Base-by-base conservation (phyloP, 164 flowering plant genomes). In the Vitis cinerea region DNA sequence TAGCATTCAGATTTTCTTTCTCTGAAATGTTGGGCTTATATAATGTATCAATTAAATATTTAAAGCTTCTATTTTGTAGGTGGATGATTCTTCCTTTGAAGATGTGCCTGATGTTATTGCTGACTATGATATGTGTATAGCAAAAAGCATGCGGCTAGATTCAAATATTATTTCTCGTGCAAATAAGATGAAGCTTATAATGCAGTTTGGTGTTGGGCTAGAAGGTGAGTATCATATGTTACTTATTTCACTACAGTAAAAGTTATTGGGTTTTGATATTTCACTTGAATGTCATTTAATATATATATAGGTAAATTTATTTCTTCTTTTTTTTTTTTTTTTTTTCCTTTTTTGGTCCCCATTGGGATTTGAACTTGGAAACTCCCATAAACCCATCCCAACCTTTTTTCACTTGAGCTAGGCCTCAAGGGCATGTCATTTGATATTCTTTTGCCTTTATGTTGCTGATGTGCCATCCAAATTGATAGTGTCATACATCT, bases 181-280 rank as follows among this genome's bases (percentile, higher is more conserved):
- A 50, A 88, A 60, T 17, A 76, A 83, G 59, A 83, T 94, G 93
- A 90, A 92, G 88, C 89, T 94, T 53, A 78, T 94, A 51, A 72
- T 94, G 92, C 97, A 94, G 78, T 92, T 66, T 79, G 98, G 98
- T 74, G 97, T 94, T 76, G 98, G 97, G 19, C 77, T 94, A 47
- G 97, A 94, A 85, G 97, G 98, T 89, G 5, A 31, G 51, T 59
- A 13, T 72, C 15, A 3, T 60, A 23, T 23, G 27, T 50, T 16
- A 19, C 16, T 19, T 12, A 17, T 52, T 47, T 50, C 8, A 15
- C 54, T 11, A 31, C 50, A 23, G 17, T 23, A 50, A 2, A 8
- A 13, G 44, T 49, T 47, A 31, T 59, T 54, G 10, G 50, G 1
- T 10, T 8, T 17, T 62, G 11, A 16, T 54, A 13, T 50, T 10